Evolutionary conservation across 371 early-diverging fungal species (phyloP), one percentile per base, ranked within the genome.

Genomic region (Mycotypha africana): DNA sequence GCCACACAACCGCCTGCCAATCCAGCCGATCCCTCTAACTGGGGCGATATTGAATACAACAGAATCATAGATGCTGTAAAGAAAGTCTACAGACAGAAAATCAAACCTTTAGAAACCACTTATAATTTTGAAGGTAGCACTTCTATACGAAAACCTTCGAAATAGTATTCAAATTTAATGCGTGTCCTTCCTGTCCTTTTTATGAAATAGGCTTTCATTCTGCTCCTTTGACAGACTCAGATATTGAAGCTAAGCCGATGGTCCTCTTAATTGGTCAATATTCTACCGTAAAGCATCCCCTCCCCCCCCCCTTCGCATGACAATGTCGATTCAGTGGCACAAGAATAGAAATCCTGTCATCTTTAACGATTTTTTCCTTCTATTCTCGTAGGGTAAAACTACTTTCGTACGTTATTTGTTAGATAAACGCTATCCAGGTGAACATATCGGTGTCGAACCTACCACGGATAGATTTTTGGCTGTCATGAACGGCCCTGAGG

Each of bases 381-480:
- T 28, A 8, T 8, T 28, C 11, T 28, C 11, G 34, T 58, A 79
- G 80, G 91, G 91, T 37, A 91, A 91, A 63, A 87, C 89, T 0
- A 89, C 90, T 2, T 90, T 91, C 62, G 85, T 92, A 42, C 84
- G 88, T 42, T 79, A 91, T 46, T 60, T 92, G 17, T 68, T 91
- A 30, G 91, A 85, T 39, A 80, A 81, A 42, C 76, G 82, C n/a
- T 92, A 92, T 53, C 92, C 91, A 7, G 93, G 91, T 25, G 74
- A 83, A 16, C 89, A 90, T 53, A 85, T 92, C 49, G 93, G 91
- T n/a, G 88, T 89, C 9, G 93, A 92, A 47, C 92, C 92, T 10
- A 85, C 85, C 2, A 92, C 93, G 2, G 93, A 92, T 64, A 59
- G 88, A 15, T 92, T 92, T 35, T 83, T 90, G 1, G 91, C 93